Evolutionary conservation across 306 rosid genomes (phyloP).

Genomic region (Cucurbita moschata): DNA sequence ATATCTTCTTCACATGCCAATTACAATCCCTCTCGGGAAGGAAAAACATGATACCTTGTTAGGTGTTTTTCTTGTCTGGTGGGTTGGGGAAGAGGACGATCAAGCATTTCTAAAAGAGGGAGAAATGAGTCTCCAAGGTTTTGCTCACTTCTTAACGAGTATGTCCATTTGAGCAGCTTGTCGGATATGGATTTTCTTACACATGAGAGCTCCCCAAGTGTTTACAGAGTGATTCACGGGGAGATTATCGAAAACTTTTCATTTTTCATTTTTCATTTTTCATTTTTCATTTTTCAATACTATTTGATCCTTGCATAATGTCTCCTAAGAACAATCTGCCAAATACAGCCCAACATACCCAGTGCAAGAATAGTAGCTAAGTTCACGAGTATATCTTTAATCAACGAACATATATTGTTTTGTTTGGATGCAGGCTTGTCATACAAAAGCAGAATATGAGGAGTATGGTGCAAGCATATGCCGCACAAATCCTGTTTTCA

Average conservation of each 20-base stretch:
- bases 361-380: not conserved
- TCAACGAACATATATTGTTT: not conserved
- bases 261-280: not conserved
- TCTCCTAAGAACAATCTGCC: not conserved
- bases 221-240: not conserved
- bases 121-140: not conserved
- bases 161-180: not conserved
- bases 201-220: not conserved
- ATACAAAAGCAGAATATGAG: constrained; percentile 94
- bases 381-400: not conserved
- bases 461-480: constrained; percentile 97
- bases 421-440: constrained; percentile 66
- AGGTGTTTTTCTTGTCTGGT: not conserved
- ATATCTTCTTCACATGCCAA: not conserved
- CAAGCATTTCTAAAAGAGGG: not conserved
- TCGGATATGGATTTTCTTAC: not conserved
- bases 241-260: not conserved
- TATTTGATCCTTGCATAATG: not conserved
- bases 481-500: constrained; percentile 95
- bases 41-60: not conserved
- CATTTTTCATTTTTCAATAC: not conserved
- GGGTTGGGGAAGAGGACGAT: not conserved
- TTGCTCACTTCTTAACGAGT: not conserved
- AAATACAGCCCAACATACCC: not conserved
- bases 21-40: not conserved